These are phyloP conservation scores for Artemisia tridentata DNA, from an alignment of 129 eudicot genomes.

Conservation along the genomic window DNA sequence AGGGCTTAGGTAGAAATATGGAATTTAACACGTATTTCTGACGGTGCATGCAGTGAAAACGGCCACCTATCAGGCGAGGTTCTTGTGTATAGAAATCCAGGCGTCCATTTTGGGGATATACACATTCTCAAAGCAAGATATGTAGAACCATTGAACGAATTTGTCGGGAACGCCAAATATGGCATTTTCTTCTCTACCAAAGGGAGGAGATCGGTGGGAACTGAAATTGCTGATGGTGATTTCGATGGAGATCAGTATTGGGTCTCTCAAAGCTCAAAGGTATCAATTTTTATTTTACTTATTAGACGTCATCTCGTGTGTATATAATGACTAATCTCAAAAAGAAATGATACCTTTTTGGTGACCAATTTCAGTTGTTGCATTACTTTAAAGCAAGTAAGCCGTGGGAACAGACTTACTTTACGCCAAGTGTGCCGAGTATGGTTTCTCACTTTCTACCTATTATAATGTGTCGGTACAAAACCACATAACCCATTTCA, in stretches of 20 bases:
- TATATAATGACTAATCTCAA: not conserved
- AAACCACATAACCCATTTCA: not conserved
- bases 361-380: conserved; percentile 51
- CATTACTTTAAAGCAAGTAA: conserved; percentile 38
- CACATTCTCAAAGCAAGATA: conserved; percentile 61
- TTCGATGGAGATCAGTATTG: conserved; percentile 89
- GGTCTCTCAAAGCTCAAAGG: conserved; percentile 66
- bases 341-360: not conserved
- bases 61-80: conserved; percentile 76
- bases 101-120: conserved; percentile 78
- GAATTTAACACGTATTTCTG: conserved; percentile 16
- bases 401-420: conserved; percentile 52
- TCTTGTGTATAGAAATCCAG: conserved; percentile 80
- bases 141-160: conserved; percentile 49
- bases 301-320: not conserved
- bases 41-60: conserved; percentile 46
- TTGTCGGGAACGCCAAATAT: conserved; percentile 73
- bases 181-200: conserved; percentile 80
- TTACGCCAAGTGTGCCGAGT: conserved; percentile 38
- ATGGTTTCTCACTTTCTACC: conserved; percentile 13
- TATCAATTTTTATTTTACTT: conserved; percentile 25
- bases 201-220: conserved; percentile 64
- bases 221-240: conserved; percentile 82
- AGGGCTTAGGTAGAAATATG: conserved; percentile 22
- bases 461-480: not conserved